These are phyloP conservation scores for Candida frijolesensis DNA, from an alignment of 1,139 yeast species.

Conservation along the genomic window DNA sequence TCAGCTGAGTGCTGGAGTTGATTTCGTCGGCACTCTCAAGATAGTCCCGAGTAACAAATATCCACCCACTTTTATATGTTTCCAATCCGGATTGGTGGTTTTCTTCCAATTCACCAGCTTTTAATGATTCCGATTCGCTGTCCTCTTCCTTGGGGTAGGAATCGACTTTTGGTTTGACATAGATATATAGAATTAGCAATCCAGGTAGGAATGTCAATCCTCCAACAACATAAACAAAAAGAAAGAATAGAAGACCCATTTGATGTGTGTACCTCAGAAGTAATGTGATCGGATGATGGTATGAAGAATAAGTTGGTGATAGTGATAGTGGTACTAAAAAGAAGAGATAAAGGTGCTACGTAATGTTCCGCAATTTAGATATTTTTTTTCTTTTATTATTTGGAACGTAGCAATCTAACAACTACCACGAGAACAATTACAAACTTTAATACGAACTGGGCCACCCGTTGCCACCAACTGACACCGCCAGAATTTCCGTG, in stretches of 20 bases:
- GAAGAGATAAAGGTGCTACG: background rate
- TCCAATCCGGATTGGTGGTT: slow-evolving; percentile 60
- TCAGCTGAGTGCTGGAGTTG: slow-evolving; percentile 34
- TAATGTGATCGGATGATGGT: background rate
- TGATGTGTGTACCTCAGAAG: background rate
- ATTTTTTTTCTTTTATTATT: background rate
- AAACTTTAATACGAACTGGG: no score
- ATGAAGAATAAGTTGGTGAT: background rate
- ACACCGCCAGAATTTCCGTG: no score
- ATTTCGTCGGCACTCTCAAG: slow-evolving; percentile 48
- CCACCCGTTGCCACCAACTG: no score
- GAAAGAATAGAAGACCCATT: slow-evolving; percentile 1
- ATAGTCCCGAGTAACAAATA: slow-evolving; percentile 79
- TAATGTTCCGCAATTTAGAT: background rate
- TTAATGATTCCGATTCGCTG: background rate
- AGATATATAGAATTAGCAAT: background rate
- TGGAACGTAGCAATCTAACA: background rate
- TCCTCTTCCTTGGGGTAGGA: background rate
- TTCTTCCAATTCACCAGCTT: slow-evolving; percentile 68
- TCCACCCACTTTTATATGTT: slow-evolving; percentile 75
- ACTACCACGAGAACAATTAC: background rate
- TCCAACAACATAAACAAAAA: background rate
- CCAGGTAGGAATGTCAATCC: slow-evolving; percentile 4
- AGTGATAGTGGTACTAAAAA: background rate
- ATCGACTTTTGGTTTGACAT: background rate